Base-by-base conservation (phyloP, 1,284 basidiomycete species). In the Erythrobasidium hasegawianum region DNA sequence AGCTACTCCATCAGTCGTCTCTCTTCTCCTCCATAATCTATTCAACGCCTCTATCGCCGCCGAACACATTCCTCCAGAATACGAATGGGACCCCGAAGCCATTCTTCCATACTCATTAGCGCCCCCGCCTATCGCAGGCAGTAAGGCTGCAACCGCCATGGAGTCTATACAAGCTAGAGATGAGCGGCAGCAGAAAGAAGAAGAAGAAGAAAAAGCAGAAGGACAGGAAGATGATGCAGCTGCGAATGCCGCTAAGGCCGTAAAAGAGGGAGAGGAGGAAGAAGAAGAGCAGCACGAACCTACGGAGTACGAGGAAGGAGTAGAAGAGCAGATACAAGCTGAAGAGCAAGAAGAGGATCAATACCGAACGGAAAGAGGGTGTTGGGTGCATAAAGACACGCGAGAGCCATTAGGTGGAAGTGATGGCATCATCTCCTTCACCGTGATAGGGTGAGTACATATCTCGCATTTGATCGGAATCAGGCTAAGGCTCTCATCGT, bases 1-100 rank as follows among this genome's bases (percentile, higher is more conserved):
- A 22, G 93, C 86, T 67, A 96, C 93, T 0, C 93, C 95, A 0
- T 93, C 95, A 68, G 95, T 97, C 75, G 83, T 98, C 61, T 92
- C 93, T 0, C 81, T 98, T 11, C 87, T 98, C 59, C 82, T 97
- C 3, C 90, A 96, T 74, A 87, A 87, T 62, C 95, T 91, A 7
- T 98, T 98, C 82, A 98, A 98, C 77, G 90, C 92, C 14, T 94
- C 92, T 8, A 97, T 98, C 77, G 91, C 93, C 0, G 85, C 90
- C 61, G 85, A 90, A 74, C 95, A 98, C 77, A 90, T 98, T 74
- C 90, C 86, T 2, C 81, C 78, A 22, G 86, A 88, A 54, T 97
- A 88, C 86, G 84, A 87, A 69, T 97, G 95, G 73, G 89, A 96
- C 75, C 86, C 92, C 70, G 88, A 69, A 1, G 70, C 39, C 41